Base-by-base conservation (phyloP, 1,284 basidiomycete genomes). In the Sporisorium graminicola region DNA sequence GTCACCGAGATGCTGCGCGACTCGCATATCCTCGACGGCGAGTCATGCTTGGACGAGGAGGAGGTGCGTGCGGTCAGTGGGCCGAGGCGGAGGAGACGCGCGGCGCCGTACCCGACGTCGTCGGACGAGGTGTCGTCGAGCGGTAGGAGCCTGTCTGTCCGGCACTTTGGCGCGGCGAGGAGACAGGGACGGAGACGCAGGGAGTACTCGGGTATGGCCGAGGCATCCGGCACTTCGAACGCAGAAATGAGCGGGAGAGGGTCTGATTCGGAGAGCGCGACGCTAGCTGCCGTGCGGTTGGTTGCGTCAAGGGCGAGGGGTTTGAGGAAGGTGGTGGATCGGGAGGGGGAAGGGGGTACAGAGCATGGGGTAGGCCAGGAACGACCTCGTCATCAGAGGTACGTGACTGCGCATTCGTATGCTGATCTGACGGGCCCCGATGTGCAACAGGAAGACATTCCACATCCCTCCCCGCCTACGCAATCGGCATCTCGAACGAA, bases 111-210 rank as follows among this genome's bases (percentile, higher is more conserved):
- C 56, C 62, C 37, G 33, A 49, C 47, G 9, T 69, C 65, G 8
- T 66, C 63, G 5, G 73, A 70, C 27, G 66, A 70, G 35, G n/a
- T 71, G 9, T 75, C 72, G 7, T 66, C 64, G 16, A 67, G 60
- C 37, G 54, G 65, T 16, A 35, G 44, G 37, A 67, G 70, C 40
- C 22, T 51, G 9, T 57, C 49, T 9, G 43, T 27, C 26, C 59
- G 33, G 22, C 58, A 53, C 18, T 52, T 26, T 3, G 42, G 26
- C 0, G 50, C 20, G 42, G 51, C 27, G 2, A 49, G 65, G 27
- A 54, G 61, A 40, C 40, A 67, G 20, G 35, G 40, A n/a, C 5
- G 40, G 40, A 40, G 67, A n/a, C 27, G 27, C 9, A 20, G 5
- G 20, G 56, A 71, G 22, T 16, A 18, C 5, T 61, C 61, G 4